Base-by-base conservation (phyloP, 805 yeast genomes). In the Wickerhamomyces sydowiorum region DNA sequence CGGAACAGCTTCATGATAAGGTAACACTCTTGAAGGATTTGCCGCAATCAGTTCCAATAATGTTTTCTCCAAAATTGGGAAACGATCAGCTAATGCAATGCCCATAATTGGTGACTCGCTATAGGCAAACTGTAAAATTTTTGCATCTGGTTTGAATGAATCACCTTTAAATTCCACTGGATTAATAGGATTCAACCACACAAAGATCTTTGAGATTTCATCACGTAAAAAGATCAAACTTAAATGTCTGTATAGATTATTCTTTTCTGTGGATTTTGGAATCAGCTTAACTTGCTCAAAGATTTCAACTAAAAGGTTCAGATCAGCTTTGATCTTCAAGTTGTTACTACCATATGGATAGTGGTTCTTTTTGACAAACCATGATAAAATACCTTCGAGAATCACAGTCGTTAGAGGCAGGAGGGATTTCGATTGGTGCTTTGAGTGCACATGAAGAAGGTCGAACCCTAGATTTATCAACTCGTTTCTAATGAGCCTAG, bases 341-440 rank as follows among this genome's bases (percentile, higher is more conserved):
- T 76, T 70, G 56, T 91, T 88, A 10, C 88, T 82, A 3, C 99
- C 98, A 65, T 73, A 89, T 14, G 98, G 96, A 66, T 82, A 83
- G 4, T 73, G 67, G 2, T 78, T 69, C 18, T 76, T 69, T 36
- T 67, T 71, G 20, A 69, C 70, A 57, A 88, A 93, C 96, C 98
- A 90, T 1, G 83, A 72, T 34, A 93, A 69, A 0, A 83, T 75
- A 15, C 87, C 88, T 42, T 76, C 78, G 20, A 85, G 59, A 14
- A 89, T 72, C 3, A 74, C 48, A 13, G 48, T 42, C 10, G 57
- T 73, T 50, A 89, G 62, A 2, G 60, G 52, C 3, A 61, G 45
- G 19, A 68, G 65, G 44, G 72, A 69, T 47, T 73, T 67, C 1
- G 82, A 69, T 2, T 65, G 61, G 37, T 78, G 68, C 42, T 70